A percentile compares a stretch with the other conserved stretches of the same genome.
Evolutionary conservation across 305 asterid genomes (phyloP).

Genomic region (Ajuga reptans): DNA sequence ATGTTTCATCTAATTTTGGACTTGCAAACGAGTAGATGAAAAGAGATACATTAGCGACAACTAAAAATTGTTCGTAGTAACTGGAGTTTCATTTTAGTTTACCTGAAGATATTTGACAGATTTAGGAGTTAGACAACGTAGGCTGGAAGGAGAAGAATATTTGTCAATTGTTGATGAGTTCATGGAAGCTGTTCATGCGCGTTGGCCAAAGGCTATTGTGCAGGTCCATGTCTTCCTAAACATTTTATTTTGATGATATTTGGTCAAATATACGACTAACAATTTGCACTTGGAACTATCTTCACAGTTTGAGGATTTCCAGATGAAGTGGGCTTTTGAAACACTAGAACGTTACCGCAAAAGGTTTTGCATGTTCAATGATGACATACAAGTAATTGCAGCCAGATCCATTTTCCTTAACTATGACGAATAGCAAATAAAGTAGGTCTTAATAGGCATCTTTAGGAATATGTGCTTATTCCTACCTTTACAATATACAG

Average conservation of each 20-base stretch:
- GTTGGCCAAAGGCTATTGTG: constrained; percentile 99
- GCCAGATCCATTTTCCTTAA: constrained; percentile 12
- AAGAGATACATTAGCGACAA: neutral
- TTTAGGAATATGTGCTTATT: constrained; percentile 19
- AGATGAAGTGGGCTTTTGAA: constrained; percentile 99
- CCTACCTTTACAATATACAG: constrained; percentile 36
- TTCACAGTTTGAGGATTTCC: constrained; percentile 96
- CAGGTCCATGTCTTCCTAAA: constrained; percentile 51
- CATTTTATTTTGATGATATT: constrained; percentile 10
- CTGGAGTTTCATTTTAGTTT: constrained; percentile 21
- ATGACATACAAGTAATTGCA: constrained; percentile 84
- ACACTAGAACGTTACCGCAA: constrained; percentile 84
- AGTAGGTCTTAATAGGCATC: constrained; percentile 21
- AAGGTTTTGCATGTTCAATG: constrained; percentile 98
- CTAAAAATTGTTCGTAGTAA: neutral
- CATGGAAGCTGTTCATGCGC: constrained; percentile 99
- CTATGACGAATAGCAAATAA: constrained; percentile 1
- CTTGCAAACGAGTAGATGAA: constrained; percentile 8
- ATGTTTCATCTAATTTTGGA: constrained; percentile 7
- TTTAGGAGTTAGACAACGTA: constrained; percentile 87
- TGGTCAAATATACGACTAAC: constrained; percentile 18
- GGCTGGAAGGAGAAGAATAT: constrained; percentile 98
- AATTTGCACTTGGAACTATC: constrained; percentile 14
- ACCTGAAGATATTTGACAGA: constrained; percentile 48
- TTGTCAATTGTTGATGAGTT: constrained; percentile 85